Conservation (phyloP, 2,329 filamentous ascomycete genomes). For the Cucurbitaria berberidis region DNA sequence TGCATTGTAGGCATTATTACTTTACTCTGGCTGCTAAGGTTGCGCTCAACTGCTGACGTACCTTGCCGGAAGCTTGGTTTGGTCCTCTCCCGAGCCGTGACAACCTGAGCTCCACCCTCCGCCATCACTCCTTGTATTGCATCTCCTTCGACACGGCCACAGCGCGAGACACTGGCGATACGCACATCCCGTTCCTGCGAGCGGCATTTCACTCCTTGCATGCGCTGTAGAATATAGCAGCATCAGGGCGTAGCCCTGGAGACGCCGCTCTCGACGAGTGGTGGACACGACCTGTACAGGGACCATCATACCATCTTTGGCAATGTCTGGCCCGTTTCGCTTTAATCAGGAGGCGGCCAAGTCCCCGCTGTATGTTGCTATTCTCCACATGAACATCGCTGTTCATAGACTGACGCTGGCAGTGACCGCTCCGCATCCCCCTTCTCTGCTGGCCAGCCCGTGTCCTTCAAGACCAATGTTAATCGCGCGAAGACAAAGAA, state of each 20-base stretch:
- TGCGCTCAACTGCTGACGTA: slow-evolving; percentile 14
- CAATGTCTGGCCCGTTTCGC: slow-evolving; percentile 51
- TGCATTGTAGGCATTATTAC: neutral
- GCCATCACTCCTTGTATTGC: slow-evolving; percentile 8
- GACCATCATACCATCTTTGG: slow-evolving; percentile 6
- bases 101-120: slow-evolving; percentile 4
- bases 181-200: neutral
- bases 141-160: slow-evolving; percentile 3
- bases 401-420: slow-evolving; percentile 17
- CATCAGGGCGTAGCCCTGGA: slow-evolving; percentile 25
- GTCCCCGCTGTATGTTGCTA: slow-evolving; percentile 47
- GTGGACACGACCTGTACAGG: neutral
- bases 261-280: slow-evolving; percentile 1
- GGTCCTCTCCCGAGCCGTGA: slow-evolving; percentile 1
- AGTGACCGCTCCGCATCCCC: slow-evolving; percentile 39
- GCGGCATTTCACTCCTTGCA: slow-evolving; percentile 13
- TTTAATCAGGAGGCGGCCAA: slow-evolving; percentile 44
- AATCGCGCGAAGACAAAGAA: slow-evolving; percentile 90
- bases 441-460: slow-evolving; percentile 48
- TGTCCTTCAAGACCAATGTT: slow-evolving; percentile 81
- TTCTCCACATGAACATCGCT: neutral
- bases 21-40: neutral
- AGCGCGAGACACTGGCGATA: neutral
- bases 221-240: slow-evolving; percentile 17
- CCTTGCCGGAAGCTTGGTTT: slow-evolving; percentile 13